Evolutionary conservation across 2,329 filamentous ascomycete species (phyloP), one percentile per base, ranked within the genome.

Genomic region (Daldinia sp.): DNA sequence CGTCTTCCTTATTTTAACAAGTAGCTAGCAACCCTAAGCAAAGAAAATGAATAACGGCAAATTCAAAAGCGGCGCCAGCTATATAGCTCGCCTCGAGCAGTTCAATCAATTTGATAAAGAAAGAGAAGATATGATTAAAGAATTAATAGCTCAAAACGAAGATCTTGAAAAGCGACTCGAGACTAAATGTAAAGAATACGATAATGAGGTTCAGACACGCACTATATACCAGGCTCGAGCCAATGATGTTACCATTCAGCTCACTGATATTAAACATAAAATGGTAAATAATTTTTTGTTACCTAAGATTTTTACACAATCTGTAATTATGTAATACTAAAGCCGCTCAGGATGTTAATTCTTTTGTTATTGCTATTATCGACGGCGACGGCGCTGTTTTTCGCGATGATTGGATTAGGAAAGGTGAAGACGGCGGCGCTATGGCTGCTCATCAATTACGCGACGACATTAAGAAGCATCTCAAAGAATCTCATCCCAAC

Each of bases 331-430:
- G 15, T 28, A 58, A 44, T 60, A 35, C 51, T 71, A 53, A 68
- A 15, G 3, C 13, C 18, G 4, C 9, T 6, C 54, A 71, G 68
- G 68, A 68, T 23, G 57, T 59, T 51, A 66, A 66, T 62, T 64
- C 68, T 44, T 68, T 71, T 51, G 65, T 50, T 18, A 51, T 62
- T 28, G 68, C 63, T 15, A 64, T 71, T 23, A 66, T 71, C 33
- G 65, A 71, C 44, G 68, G 68, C 48, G 65, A 71, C 18, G 65
- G 63, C 1, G 68, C 68, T 13, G 56, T 68, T 23, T 71, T 71
- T 54, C 68, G 60, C 6, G 60, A 68, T 2, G 65, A 66, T 15
- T 71, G 56, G 62, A 68, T 68, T 59, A 26, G 20, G 6, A 63
- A 71, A 15, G 68, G 68, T 5, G 68, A 66, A 53, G 65, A 71